A percentile compares a stretch with the other conserved stretches of the same genome.
Conservation (phyloP, 2,329 filamentous ascomycete genomes). For the Cladosporium sp. region DNA sequence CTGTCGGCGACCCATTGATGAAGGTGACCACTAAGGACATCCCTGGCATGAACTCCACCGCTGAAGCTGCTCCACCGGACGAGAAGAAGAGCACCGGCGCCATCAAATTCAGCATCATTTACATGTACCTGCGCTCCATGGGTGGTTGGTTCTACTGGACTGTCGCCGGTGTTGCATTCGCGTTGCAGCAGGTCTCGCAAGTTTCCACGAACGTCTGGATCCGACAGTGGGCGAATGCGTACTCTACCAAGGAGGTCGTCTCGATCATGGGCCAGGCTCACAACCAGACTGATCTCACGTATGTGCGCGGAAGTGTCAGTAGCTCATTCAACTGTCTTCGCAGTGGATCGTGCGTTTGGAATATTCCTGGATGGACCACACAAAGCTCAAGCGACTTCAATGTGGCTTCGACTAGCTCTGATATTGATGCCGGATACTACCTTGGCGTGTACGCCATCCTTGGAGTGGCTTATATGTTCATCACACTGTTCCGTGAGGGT, state of each 20-base stretch:
- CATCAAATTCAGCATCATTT: constrained; percentile 81
- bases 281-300: constrained; percentile 37
- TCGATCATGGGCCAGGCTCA: constrained; percentile 30
- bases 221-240: constrained; percentile 89
- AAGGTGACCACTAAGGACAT: constrained; percentile 40
- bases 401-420: constrained; percentile 18
- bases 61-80: constrained; percentile 49
- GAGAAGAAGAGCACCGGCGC: constrained; percentile 82
- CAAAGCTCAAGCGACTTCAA: not conserved
- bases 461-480: constrained; percentile 69
- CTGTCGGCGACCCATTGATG: constrained; percentile 44
- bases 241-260: constrained; percentile 49
- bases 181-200: constrained; percentile 75
- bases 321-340: constrained; percentile 45
- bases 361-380: constrained; percentile 28
- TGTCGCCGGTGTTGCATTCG: constrained; percentile 69
- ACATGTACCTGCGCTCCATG: constrained; percentile 84
- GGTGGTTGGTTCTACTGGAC: constrained; percentile 97
- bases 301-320: constrained; percentile 38
- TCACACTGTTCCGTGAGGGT: constrained; percentile 76
- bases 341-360: constrained; percentile 50
- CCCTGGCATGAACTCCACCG: constrained; percentile 32
- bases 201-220: constrained; percentile 95
- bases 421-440: constrained; percentile 81
- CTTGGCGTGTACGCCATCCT: constrained; percentile 77